Percentiles rank a stretch among this genome's conserved stretches.
Conservation (phyloP, 257 asterid species). For the Nicotiana attenuata region DNA sequence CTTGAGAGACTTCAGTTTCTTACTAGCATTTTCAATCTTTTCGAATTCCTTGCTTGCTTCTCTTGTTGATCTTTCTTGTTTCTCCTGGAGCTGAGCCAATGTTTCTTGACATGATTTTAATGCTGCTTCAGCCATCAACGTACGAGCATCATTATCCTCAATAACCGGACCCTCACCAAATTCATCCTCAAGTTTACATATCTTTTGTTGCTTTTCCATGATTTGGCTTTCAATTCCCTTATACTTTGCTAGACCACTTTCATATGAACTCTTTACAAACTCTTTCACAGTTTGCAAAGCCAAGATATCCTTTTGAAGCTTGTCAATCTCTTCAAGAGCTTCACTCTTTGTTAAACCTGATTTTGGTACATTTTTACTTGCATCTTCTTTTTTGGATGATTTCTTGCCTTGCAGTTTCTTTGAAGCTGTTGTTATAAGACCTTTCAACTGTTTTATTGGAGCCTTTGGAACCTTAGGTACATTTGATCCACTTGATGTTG, state of each 20-base stretch:
- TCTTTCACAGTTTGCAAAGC: conserved; percentile 71
- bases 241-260: conserved; percentile 57
- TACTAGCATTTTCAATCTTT: conserved; percentile 52
- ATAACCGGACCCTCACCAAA: conserved; percentile 45
- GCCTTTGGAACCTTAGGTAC: conserved; percentile 64
- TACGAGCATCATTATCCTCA: conserved; percentile 73
- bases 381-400: conserved; percentile 9
- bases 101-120: conserved; percentile 75
- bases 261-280: conserved; percentile 85
- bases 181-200: conserved; percentile 63
- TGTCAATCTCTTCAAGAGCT: conserved; percentile 69
- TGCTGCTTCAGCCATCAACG: conserved; percentile 81
- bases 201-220: conserved; percentile 63
- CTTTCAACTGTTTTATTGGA: conserved; percentile 50
- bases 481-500: conserved; percentile 15
- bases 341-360: conserved; percentile 47
- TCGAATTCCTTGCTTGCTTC: conserved; percentile 51
- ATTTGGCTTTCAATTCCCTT: conserved; percentile 76
- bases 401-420: conserved; percentile 42
- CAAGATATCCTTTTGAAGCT: conserved; percentile 71
- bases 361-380: conserved; percentile 22
- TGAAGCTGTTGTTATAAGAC: conserved; percentile 43
- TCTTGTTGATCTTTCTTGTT: conserved; percentile 40
- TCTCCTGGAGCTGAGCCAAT: conserved; percentile 50
- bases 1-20: conserved; percentile 40